phyloP scores from a whole-genome alignment of 305 asterid species.

The Fraxinus latifolia region DNA sequence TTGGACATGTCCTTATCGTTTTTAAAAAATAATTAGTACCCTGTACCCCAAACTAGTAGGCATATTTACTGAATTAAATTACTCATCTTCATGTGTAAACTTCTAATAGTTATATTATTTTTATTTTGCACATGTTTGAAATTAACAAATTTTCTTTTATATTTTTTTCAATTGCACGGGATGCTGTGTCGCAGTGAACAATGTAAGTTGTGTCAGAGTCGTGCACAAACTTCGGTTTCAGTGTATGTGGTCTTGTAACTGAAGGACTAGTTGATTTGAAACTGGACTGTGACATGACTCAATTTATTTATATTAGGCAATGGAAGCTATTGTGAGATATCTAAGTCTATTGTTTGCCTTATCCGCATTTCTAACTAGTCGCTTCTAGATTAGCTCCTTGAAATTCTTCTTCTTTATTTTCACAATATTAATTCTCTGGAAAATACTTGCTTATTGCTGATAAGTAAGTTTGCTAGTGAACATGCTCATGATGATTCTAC shows the following conservation, averaged over 20 bases:
- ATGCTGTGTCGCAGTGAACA: background rate
- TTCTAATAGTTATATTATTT: background rate
- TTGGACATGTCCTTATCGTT: background rate
- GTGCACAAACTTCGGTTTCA: background rate
- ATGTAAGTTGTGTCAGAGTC: background rate
- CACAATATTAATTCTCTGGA: background rate
- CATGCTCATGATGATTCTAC: background rate
- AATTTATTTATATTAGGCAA: background rate
- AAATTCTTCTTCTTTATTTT: background rate
- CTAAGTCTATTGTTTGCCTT: background rate
- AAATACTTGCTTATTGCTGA: background rate
- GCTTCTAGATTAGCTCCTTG: background rate
- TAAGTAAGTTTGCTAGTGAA: background rate
- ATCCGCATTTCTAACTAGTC: background rate
- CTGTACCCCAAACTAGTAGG: background rate
- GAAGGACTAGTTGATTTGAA: background rate
- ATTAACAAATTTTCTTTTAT: background rate
- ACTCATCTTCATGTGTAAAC: conserved; percentile 8
- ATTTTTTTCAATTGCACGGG: background rate
- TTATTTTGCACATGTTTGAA: background rate
- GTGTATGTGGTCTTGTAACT: background rate
- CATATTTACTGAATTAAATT: background rate
- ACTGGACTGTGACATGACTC: background rate
- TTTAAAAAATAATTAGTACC: background rate
- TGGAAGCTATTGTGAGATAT: background rate